Evolutionary conservation across 2,329 filamentous ascomycete species (phyloP).

Genomic region (Escovopsis sp.): DNA sequence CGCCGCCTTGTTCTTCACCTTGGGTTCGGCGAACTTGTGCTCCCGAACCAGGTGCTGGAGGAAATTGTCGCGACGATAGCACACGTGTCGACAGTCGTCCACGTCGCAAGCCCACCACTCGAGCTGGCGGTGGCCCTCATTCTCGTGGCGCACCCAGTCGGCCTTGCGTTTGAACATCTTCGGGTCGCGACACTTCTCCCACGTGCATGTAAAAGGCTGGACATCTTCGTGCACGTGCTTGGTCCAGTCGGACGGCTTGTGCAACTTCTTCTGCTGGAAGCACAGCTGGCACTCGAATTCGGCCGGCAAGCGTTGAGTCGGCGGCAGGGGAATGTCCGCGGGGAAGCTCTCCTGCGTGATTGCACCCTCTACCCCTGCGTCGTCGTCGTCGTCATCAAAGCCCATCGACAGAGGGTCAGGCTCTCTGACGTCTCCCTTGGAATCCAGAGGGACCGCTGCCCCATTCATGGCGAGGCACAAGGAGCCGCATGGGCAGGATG

Average conservation of each 20-base stretch:
- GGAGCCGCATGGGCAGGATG: slow-evolving; percentile 43
- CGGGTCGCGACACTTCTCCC: slow-evolving; percentile 64
- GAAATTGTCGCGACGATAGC: slow-evolving; percentile 84
- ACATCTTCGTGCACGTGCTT: slow-evolving; percentile 93
- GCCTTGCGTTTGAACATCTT: slow-evolving; percentile 94
- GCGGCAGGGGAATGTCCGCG: slow-evolving; percentile 65
- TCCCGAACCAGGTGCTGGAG: slow-evolving; percentile 83
- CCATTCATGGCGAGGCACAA: slow-evolving; percentile 56
- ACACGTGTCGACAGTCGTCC: slow-evolving; percentile 65
- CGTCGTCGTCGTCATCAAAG: slow-evolving; percentile 46
- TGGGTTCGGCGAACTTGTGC: slow-evolving; percentile 75
- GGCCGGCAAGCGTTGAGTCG: slow-evolving; percentile 60
- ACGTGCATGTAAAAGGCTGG: slow-evolving; percentile 86
- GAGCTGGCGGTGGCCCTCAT: slow-evolving; percentile 75
- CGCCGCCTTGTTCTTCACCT: slow-evolving; percentile 57
- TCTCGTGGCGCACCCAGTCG: slow-evolving; percentile 91
- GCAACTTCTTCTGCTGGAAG: slow-evolving; percentile 70
- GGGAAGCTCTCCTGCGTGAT: slow-evolving; percentile 66
- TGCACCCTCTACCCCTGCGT: slow-evolving; percentile 45
- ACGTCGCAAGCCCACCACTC: slow-evolving; percentile 85
- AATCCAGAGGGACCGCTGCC: slow-evolving; percentile 45
- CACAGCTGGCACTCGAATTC: slow-evolving; percentile 85
- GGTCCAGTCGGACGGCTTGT: slow-evolving; percentile 91
- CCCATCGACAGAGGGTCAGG: slow-evolving; percentile 40
- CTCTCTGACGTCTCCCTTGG: slow-evolving; percentile 43